Evolutionary conservation across 495 filamentous ascomycete species (phyloP).

Genomic region (Durotheca rogersii): DNA sequence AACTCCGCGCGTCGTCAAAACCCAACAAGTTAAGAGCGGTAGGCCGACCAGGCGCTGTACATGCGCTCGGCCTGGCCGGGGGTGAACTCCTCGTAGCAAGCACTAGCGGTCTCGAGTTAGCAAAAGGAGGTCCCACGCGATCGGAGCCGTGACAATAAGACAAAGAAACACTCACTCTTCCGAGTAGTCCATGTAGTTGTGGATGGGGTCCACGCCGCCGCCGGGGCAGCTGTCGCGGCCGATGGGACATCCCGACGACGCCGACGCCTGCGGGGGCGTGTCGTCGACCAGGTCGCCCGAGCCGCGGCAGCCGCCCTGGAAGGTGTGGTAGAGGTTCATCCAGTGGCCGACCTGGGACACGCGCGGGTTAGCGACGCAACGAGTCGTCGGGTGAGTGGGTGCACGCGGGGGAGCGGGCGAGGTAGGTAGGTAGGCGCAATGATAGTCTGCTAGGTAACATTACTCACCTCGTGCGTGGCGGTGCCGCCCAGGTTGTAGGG

Average conservation of each 20-base stretch:
- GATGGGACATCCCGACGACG: slow-evolving; percentile 60
- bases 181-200: slow-evolving; percentile 67
- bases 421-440: too few species aligned
- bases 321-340: slow-evolving; percentile 65
- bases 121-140: not conserved
- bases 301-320: slow-evolving; percentile 61
- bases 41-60: slow-evolving; percentile 42
- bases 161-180: slow-evolving; percentile 47
- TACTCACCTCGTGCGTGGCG: slow-evolving; percentile 55
- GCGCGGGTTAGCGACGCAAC: not conserved
- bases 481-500: slow-evolving; percentile 62
- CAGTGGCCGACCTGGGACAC: slow-evolving; percentile 59
- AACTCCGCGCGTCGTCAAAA: not conserved
- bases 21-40: slow-evolving; percentile 39
- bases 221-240: slow-evolving; percentile 55
- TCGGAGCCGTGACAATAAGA: too few species aligned
- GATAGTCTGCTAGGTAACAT: too few species aligned
- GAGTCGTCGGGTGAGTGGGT: too few species aligned
- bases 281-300: slow-evolving; percentile 59
- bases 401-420: too few species aligned
- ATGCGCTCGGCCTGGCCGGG: slow-evolving; percentile 48
- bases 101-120: slow-evolving; percentile 25
- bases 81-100: slow-evolving; percentile 51
- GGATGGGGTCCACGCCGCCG: slow-evolving; percentile 57
- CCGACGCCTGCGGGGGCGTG: slow-evolving; percentile 54